These are phyloP conservation scores for Myxozyma lipomycoides DNA, from an alignment of 805 yeast genomes.

Conservation along the genomic window DNA sequence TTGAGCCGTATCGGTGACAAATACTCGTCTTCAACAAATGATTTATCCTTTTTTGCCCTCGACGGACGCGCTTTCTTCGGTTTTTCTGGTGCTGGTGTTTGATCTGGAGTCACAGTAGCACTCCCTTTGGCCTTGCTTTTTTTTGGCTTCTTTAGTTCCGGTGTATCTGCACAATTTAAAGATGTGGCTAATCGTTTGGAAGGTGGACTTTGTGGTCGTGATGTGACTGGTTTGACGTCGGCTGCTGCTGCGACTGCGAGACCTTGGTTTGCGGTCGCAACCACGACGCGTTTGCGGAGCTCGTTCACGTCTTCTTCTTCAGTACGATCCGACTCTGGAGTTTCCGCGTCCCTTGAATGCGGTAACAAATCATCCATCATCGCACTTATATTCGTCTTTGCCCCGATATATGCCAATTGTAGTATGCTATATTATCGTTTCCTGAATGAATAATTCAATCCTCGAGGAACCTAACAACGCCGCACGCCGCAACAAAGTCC, in stretches of 20 bases:
- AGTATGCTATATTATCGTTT: too few relatives aligned
- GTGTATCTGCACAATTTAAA: neutral
- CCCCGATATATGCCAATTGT: too few relatives aligned
- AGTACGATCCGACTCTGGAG: neutral
- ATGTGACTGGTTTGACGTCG: neutral
- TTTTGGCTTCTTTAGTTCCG: neutral
- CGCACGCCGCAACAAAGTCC: too few relatives aligned
- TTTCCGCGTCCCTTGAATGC: too few relatives aligned
- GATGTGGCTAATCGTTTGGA: neutral
- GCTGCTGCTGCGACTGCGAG: neutral
- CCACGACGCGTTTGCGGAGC: neutral
- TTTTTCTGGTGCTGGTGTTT: slow-evolving; percentile 1
- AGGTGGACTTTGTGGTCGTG: neutral
- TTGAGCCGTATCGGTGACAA: slow-evolving; percentile 17
- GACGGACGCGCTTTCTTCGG: slow-evolving; percentile 6
- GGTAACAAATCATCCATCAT: too few relatives aligned
- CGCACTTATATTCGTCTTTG: too few relatives aligned
- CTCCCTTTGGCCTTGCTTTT: neutral
- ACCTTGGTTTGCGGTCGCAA: neutral
- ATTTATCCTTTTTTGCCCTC: neutral
- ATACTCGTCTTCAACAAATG: neutral
- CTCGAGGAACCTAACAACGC: too few relatives aligned
- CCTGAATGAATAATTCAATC: too few relatives aligned
- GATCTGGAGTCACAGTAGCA: neutral
- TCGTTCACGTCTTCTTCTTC: neutral